phyloP scores from a whole-genome alignment of 2,329 filamentous ascomycete genomes.

The Pseudogymnoascus sp. region DNA sequence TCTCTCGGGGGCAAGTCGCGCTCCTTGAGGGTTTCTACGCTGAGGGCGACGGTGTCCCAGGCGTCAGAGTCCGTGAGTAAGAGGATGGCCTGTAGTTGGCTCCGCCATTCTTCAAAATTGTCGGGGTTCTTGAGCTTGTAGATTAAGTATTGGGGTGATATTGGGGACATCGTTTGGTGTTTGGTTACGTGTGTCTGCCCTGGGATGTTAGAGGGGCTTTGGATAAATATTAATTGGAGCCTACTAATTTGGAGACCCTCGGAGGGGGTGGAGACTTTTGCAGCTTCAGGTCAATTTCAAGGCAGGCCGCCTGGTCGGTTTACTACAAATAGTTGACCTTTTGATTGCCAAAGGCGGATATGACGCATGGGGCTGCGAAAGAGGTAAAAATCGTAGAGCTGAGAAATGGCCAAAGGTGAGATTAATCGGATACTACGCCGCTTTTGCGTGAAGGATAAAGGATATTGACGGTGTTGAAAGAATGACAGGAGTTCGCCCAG shows the following conservation, averaged over 20 bases:
- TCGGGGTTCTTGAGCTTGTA: slow-evolving; percentile 7
- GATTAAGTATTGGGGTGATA: background rate
- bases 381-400: background rate
- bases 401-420: background rate
- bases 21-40: background rate
- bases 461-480: background rate
- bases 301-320: background rate
- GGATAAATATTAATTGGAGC: background rate
- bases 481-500: background rate
- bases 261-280: background rate
- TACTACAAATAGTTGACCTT: background rate
- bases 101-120: background rate
- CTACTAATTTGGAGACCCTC: background rate
- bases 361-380: background rate
- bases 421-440: background rate
- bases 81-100: slow-evolving; percentile 1
- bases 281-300: background rate
- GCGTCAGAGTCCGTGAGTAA: background rate
- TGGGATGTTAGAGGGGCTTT: background rate
- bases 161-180: background rate
- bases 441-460: background rate
- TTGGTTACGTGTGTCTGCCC: background rate
- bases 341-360: background rate
- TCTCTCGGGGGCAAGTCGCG: background rate
- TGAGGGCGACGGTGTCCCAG: background rate